Conservation (phyloP, 1,139 yeast genomes). For the Suhomyces panamericanus region DNA sequence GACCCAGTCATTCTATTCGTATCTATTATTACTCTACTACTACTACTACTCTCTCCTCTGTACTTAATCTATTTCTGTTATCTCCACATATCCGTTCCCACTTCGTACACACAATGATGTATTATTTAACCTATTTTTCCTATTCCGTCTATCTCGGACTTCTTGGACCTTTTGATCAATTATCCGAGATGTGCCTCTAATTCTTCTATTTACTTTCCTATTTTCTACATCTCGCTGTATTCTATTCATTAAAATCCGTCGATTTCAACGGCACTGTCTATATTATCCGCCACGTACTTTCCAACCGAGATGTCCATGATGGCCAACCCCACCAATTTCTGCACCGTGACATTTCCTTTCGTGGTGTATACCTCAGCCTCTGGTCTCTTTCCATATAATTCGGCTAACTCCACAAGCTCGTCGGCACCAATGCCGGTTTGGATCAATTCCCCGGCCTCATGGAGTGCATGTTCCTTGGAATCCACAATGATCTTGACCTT, state of each 20-base stretch:
- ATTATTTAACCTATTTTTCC: too few relatives aligned
- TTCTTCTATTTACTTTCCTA: too few relatives aligned
- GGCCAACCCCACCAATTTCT: conserved; percentile 59
- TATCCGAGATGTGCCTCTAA: too few relatives aligned
- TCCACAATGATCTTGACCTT: conserved; percentile 54
- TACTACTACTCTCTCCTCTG: too few relatives aligned
- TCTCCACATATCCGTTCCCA: too few relatives aligned
- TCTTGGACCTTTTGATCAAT: too few relatives aligned
- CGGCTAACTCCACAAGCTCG: conserved; percentile 48
- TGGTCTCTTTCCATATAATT: conserved; percentile 23
- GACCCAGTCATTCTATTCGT: too few relatives aligned
- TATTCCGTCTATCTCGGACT: too few relatives aligned
- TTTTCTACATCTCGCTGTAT: too few relatives aligned
- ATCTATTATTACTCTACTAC: too few relatives aligned
- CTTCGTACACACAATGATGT: too few relatives aligned
- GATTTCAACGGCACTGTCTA: conserved; percentile 1
- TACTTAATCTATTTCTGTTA: too few relatives aligned
- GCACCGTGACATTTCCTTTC: conserved; percentile 35
- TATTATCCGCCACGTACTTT: conserved; percentile 22
- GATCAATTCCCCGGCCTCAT: conserved; percentile 67
- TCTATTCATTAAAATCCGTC: conserved; percentile 4
- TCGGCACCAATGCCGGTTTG: conserved; percentile 37
- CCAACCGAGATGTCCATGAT: conserved; percentile 61
- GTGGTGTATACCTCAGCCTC: conserved; percentile 12
- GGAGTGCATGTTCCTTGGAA: conserved; percentile 53